Percentiles rank a stretch among this genome's conserved stretches.
phyloP scores from a whole-genome alignment of 805 yeast species.

The Priceomyces medius region DNA sequence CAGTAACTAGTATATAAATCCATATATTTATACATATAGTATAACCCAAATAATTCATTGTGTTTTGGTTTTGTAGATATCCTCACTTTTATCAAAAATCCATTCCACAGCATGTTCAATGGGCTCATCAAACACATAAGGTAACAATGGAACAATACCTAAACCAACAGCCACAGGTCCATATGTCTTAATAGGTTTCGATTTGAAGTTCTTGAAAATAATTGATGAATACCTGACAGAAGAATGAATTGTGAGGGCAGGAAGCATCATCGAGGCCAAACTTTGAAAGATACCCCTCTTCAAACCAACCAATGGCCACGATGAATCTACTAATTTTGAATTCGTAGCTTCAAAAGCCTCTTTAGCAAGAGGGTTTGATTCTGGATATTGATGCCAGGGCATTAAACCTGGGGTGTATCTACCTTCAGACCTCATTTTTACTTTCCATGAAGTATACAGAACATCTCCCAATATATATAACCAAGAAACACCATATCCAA shows the following conservation, averaged over 20 bases:
- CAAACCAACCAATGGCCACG: slow-evolving; percentile 63
- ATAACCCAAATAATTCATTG: too few relatives aligned
- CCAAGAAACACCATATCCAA: slow-evolving; percentile 78
- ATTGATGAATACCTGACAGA: slow-evolving; percentile 68
- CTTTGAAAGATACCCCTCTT: slow-evolving; percentile 80
- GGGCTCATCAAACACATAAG: slow-evolving; percentile 79
- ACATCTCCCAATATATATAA: slow-evolving; percentile 74
- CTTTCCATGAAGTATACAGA: slow-evolving; percentile 69
- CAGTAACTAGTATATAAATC: slow-evolving; percentile 14
- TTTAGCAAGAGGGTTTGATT: slow-evolving; percentile 38
- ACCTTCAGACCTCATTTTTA: slow-evolving; percentile 64
- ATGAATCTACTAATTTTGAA: slow-evolving; percentile 43
- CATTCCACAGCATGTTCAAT: slow-evolving; percentile 68
- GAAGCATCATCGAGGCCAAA: slow-evolving; percentile 82
- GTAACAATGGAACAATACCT: slow-evolving; percentile 73
- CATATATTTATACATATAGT: neutral
- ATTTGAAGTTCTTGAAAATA: slow-evolving; percentile 55
- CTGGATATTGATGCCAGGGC: slow-evolving; percentile 62
- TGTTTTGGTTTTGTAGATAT: slow-evolving; percentile 17
- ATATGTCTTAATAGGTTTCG: slow-evolving; percentile 50
- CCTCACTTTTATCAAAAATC: slow-evolving; percentile 54
- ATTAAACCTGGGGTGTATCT: slow-evolving; percentile 54
- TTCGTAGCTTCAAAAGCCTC: slow-evolving; percentile 24
- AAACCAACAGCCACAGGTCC: slow-evolving; percentile 82
- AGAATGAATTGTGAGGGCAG: slow-evolving; percentile 81